phyloP scores from a whole-genome alignment of 2,329 filamentous ascomycete species.

The Erysiphe neolycopersici region DNA sequence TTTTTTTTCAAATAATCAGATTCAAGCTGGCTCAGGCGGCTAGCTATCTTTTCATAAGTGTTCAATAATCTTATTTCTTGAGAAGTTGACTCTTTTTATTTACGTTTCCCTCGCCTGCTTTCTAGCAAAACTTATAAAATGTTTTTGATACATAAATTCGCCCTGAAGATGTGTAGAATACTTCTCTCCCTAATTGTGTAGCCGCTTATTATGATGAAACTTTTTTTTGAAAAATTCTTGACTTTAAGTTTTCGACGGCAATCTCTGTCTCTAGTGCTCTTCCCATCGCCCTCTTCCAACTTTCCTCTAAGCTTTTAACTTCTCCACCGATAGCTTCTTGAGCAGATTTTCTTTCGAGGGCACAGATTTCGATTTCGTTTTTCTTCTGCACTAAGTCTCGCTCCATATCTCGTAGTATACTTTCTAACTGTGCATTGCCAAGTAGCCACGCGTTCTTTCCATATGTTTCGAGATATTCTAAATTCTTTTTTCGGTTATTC shows the following conservation, averaged over 20 bases:
- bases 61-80: no score
- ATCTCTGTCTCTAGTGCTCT: conserved; percentile 66
- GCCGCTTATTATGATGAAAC: no score
- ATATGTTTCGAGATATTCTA: conserved; percentile 9
- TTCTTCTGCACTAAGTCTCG: conserved; percentile 42
- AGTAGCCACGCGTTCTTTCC: conserved; percentile 86
- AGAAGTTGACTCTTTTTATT: no score
- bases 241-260: conserved; percentile 45
- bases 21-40: not conserved
- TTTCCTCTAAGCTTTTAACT: conserved; percentile 44
- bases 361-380: conserved; percentile 45
- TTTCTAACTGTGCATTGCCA: conserved; percentile 56
- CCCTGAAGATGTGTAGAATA: no score
- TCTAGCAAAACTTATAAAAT: no score
- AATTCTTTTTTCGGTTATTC: conserved; percentile 12
- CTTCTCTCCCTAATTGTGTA: no score
- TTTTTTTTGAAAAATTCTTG: conserved; percentile 21
- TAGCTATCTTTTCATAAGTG: not conserved
- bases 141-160: no score
- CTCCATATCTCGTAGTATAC: conserved; percentile 42
- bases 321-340: conserved; percentile 52
- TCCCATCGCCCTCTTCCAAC: conserved; percentile 56
- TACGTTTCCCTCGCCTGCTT: not conserved
- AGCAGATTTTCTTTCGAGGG: conserved; percentile 36
- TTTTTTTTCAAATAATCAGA: not conserved